phyloP scores from a whole-genome alignment of 805 yeast genomes.

The Wickerhamiella galacta region DNA sequence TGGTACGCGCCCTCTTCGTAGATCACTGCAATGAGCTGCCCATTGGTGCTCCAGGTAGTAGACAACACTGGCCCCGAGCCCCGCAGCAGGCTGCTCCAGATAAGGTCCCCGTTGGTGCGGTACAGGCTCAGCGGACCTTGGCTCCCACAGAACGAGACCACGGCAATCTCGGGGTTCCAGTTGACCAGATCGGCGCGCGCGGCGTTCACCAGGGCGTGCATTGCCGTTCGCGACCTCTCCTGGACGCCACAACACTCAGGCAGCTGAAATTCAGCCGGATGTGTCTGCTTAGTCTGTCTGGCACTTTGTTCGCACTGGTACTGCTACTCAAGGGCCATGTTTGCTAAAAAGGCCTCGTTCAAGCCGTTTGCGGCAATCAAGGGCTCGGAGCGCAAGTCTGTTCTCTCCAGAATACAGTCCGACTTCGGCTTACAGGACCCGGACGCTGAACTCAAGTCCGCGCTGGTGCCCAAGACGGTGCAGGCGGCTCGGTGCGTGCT shows the following conservation, averaged over 20 bases:
- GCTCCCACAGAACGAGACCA: conserved; percentile 7
- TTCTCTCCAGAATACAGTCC: conserved; percentile 29
- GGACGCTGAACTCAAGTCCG: conserved; percentile 19
- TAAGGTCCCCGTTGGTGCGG: conserved; percentile 14
- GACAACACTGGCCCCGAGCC: conserved; percentile 1
- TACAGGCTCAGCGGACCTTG: conserved; percentile 7
- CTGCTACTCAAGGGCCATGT: conserved; percentile 9
- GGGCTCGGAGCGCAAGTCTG: conserved; percentile 56
- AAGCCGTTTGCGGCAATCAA: conserved; percentile 69
- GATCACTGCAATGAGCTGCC: conserved; percentile 27
- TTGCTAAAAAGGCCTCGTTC: conserved; percentile 21
- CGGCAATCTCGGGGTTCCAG: conserved; percentile 4
- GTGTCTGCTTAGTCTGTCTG: no score
- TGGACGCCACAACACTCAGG: no score
- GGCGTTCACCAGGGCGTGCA: no score
- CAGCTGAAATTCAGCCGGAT: no score
- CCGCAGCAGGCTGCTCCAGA: conserved; percentile 13
- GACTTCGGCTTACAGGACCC: conserved; percentile 18
- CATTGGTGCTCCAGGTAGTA: conserved; percentile 26
- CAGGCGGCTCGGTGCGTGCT: conserved; percentile 47
- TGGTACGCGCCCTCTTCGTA: conserved; percentile 30
- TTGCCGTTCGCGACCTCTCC: no score
- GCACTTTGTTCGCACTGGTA: neutral
- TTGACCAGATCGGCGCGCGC: no score
- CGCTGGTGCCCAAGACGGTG: conserved; percentile 33